Base-by-base conservation (phyloP, 345 rosid genomes). In the Pistacia vera region DNA sequence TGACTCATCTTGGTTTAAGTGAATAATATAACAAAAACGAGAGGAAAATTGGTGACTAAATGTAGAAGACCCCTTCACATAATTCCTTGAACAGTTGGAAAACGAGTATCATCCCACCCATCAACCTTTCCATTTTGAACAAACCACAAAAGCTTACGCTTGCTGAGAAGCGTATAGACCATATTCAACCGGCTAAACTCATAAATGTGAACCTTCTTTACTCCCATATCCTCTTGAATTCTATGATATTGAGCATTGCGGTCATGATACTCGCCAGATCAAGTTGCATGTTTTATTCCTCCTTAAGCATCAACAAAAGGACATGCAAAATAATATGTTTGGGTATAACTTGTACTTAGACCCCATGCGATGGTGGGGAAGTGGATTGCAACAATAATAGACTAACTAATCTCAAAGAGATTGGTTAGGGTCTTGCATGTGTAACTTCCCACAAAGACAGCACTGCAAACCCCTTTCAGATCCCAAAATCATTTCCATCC, bases 371-470 rank as follows among this genome's bases (percentile, higher is more conserved):
- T 96, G 99, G 80, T 93, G 98, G 75, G 99, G 83, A 75, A 90
- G 74, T 66, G 97, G 97, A 81, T 96, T 90, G 85, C 98, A 96
- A 30, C 97, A 90, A 61, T 93, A 96, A 71, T 96, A 96, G 56
- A 96, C 99, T 0, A 97, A 22, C 25, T 22, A 98, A 83, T 96
- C 97, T n/a, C 99, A 81, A 68, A 93, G 92, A 48, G 98, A 91
- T 86, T 93, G 91, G 87, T 93, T 93, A 25, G 87, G 97, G 35
- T 96, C 97, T 83, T 92, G 97, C 98, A 96, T 96, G 82, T 91
- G 87, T 63, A 93, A 80, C 82, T 96, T 93, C 79, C 97, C 99
- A 3, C 97, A 94, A 69, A 96, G 85, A 25, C 98, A 96, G 78
- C 97, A 93, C 72, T 90, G 86, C 82, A 78, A 80, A 33, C 99